Conservation (phyloP, 306 rosid species). For the Trifolium repens region DNA sequence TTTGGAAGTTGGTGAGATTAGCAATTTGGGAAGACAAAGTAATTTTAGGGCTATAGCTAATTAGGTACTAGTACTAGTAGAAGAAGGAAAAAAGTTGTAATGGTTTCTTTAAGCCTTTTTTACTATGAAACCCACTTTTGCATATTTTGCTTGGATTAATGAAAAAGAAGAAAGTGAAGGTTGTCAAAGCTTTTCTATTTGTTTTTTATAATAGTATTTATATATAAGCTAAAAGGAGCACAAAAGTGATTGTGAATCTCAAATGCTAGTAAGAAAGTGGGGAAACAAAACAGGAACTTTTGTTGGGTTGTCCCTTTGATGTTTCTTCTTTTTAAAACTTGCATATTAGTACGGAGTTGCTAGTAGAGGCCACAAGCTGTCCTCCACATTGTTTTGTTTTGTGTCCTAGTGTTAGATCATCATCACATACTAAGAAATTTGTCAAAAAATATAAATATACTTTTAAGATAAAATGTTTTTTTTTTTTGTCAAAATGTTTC, state of each 20-base stretch:
- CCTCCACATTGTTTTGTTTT: neutral
- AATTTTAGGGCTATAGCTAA: neutral
- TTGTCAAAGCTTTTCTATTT: conserved; percentile 12
- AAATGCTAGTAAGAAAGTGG: conserved; percentile 44
- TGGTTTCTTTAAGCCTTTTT: conserved; percentile 32
- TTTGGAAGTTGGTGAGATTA: conserved; percentile 11
- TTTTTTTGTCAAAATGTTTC: too few relatives aligned
- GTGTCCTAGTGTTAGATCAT: neutral
- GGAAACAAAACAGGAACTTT: conserved; percentile 43
- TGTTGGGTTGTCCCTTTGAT: conserved; percentile 43
- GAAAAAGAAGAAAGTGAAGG: conserved; percentile 48
- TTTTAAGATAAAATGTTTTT: too few relatives aligned
- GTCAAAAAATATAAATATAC: too few relatives aligned
- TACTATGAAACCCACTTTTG: conserved; percentile 38
- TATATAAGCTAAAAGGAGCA: conserved; percentile 38
- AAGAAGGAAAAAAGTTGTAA: conserved; percentile 25
- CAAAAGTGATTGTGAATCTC: conserved; percentile 48
- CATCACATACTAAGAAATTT: too few relatives aligned
- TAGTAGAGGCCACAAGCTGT: conserved; percentile 36
- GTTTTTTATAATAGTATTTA: too few relatives aligned
- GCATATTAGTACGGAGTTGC: neutral
- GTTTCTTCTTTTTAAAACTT: neutral
- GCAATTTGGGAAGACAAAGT: neutral
- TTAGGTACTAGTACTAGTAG: neutral
- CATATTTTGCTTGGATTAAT: conserved; percentile 36